Conservation (phyloP, 2,329 filamentous ascomycete genomes). For the Paraphoma chrysanthemicola region DNA sequence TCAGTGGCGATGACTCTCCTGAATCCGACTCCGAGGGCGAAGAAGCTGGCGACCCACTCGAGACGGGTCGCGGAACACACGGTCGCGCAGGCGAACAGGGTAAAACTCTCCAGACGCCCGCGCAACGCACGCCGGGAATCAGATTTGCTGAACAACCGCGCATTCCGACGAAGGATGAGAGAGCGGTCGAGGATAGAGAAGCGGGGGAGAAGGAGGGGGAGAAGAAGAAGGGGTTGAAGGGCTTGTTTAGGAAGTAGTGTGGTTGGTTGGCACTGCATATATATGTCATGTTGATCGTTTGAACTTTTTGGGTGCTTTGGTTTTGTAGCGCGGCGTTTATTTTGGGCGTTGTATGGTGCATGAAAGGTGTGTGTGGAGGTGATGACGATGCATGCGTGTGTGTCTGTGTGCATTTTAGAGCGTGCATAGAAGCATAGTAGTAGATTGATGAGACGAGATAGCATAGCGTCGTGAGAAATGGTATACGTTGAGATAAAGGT, state of each 20-base stretch:
- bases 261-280: neutral
- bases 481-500: too few species aligned
- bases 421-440: conserved; percentile 13
- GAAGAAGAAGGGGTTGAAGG: conserved; percentile 26
- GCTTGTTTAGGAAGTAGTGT: conserved; percentile 24
- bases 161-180: conserved; percentile 43
- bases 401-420: conserved; percentile 13
- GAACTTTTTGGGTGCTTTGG: neutral
- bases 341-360: neutral
- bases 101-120: conserved; percentile 11
- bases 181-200: conserved; percentile 31
- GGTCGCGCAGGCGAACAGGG: conserved; percentile 10
- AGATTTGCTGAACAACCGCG: conserved; percentile 64
- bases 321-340: neutral
- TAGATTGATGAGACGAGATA: neutral
- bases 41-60: conserved; percentile 42
- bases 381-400: neutral
- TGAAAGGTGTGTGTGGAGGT: neutral
- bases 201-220: conserved; percentile 22
- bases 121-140: conserved; percentile 59
- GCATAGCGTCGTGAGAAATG: too few species aligned
- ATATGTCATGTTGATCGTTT: neutral
- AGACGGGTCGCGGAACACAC: conserved; percentile 43
- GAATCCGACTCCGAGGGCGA: conserved; percentile 44
- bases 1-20: conserved; percentile 45